Evolutionary conservation across 495 filamentous ascomycete genomes (phyloP).

Genomic region (Delitschia confertaspora): DNA sequence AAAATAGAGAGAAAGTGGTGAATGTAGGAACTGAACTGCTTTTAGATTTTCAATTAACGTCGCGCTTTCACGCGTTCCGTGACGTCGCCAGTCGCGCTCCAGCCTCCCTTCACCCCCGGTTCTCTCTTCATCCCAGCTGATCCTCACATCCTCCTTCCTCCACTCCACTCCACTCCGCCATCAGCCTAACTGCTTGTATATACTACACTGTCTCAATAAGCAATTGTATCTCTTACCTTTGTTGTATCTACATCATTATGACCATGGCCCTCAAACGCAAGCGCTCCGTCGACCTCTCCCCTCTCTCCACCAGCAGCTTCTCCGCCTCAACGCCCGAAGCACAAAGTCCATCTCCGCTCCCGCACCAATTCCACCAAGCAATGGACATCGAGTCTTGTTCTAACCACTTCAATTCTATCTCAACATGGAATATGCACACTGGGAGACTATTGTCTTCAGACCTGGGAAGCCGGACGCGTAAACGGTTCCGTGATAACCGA

Average conservation of each 20-base stretch:
- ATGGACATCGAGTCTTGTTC: constrained; percentile 13
- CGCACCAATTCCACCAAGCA: constrained; percentile 12
- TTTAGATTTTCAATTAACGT: too few species aligned
- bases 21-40: too few species aligned
- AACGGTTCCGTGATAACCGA: constrained; percentile 33
- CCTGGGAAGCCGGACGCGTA: constrained; percentile 29
- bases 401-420: constrained; percentile 6
- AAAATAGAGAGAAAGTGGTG: too few species aligned
- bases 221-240: background rate
- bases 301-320: constrained; percentile 28
- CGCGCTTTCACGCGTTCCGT: constrained; percentile 3
- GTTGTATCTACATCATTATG: background rate
- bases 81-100: constrained; percentile 8
- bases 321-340: constrained; percentile 16
- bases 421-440: constrained; percentile 10
- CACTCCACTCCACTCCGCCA: background rate
- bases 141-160: background rate
- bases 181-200: background rate
- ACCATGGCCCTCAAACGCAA: constrained; percentile 37
- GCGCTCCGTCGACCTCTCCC: constrained; percentile 30
- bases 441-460: constrained; percentile 7
- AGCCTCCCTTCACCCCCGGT: too few species aligned
- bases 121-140: constrained; percentile 8
- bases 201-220: background rate
- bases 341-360: constrained; percentile 19